Base-by-base conservation (phyloP, 495 filamentous ascomycete genomes). In the Apiosordaria backusii region DNA sequence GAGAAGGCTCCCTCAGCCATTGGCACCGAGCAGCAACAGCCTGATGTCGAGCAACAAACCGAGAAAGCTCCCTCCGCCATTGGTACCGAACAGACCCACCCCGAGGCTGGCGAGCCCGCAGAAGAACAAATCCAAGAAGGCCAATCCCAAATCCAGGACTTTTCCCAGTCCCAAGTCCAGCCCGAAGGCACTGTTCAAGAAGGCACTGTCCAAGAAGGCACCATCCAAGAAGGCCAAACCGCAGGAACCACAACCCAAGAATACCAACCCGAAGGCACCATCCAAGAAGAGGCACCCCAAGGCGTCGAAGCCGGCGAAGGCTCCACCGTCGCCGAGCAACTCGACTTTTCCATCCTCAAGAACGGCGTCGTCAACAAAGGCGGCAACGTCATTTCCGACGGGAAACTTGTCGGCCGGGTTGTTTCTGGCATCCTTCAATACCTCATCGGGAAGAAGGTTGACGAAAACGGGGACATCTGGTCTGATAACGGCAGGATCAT, bases 301-400 rank as follows among this genome's bases (percentile, higher is more conserved):
- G 57, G 9, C 18, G 63, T 57, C 40, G 50, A 63, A 29, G 53
- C 22, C 25, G 59, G 59, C 58, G 10, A 61, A 54, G 35, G 55
- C 22, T 63, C 54, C 22, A 69, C 71, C 1, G 68, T 69, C 1
- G 66, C 74, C 4, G 70, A 75, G 26, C 68, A 79, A 24, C 52
- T 78, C 13, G 89, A 96, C 72, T 81, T 89, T 24, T 89, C 89
- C 0, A 76, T 83, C 25, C 78, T 95, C 27, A 85, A 87, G 40
- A 86, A 85, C 65, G 85, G 85, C 73, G 83, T 80, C 45, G 85
- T 92, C 73, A 94, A 93, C 84, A 96, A 95, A 80, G 77, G 84
- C 40, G 92, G 92, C 62, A 89, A 90, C 67, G 87, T 95, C 62
- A 87, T 93, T 45, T 86, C 88, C 23, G n/a, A 19, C n/a, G 89